These are phyloP conservation scores for Daldinia vernicosa DNA, from an alignment of 495 filamentous ascomycete species.

Conservation along the genomic window DNA sequence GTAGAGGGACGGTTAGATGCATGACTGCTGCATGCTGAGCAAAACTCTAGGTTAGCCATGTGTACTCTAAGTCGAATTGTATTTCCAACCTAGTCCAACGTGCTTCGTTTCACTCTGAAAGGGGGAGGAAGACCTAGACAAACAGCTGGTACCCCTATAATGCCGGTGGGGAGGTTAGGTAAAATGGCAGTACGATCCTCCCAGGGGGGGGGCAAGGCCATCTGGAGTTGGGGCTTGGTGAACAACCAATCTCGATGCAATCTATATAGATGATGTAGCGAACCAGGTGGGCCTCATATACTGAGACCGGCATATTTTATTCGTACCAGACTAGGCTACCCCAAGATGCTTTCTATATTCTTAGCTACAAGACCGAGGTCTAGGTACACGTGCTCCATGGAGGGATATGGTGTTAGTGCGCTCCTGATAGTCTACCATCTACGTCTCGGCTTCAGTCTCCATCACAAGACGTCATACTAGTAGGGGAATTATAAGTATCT, in stretches of 20 bases:
- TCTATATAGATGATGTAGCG: constrained; percentile 41
- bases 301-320: constrained; percentile 40
- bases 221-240: constrained; percentile 33
- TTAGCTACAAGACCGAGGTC: not conserved
- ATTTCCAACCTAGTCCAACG: constrained; percentile 35
- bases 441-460: not conserved
- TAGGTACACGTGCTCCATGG: not conserved
- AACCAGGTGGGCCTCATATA: constrained; percentile 32
- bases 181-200: constrained; percentile 16
- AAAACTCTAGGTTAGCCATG: constrained; percentile 39
- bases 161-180: constrained; percentile 9
- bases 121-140: constrained; percentile 26
- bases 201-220: constrained; percentile 16
- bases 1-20: constrained; percentile 37
- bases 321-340: constrained; percentile 12
- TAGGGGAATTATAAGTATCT: not conserved
- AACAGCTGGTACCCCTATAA: constrained; percentile 30
- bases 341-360: constrained; percentile 14
- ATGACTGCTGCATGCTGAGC: constrained; percentile 40
- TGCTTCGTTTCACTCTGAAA: constrained; percentile 41
- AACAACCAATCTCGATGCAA: constrained; percentile 44
- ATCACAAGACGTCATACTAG: not conserved
- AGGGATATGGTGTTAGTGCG: not conserved
- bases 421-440: not conserved
- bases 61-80: constrained; percentile 37